Percentiles rank a stretch among this genome's conserved stretches.
Evolutionary conservation across 2,329 filamentous ascomycete species (phyloP).

Genomic region (Phymatotrichopsis omnivora): DNA sequence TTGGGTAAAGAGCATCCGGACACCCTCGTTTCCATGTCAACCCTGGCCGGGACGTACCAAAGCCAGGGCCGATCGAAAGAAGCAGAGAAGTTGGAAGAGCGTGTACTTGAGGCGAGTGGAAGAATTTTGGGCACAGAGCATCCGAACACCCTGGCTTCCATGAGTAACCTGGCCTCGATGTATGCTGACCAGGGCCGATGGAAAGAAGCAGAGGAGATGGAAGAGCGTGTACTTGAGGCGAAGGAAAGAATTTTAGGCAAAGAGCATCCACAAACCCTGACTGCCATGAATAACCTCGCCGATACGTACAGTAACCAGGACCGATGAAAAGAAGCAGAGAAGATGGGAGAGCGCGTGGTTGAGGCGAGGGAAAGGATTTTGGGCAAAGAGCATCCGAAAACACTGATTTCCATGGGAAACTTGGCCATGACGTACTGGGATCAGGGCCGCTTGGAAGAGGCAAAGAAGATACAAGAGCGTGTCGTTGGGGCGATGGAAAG

Average conservation of each 20-base stretch:
- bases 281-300: slow-evolving; percentile 10
- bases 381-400: no score
- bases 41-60: neutral
- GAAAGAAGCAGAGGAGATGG: no score
- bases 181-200: no score
- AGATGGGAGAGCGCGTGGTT: no score
- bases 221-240: neutral
- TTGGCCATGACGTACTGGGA: neutral
- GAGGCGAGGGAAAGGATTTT: no score
- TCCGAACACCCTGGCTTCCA: no score
- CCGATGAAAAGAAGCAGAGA: slow-evolving; percentile 4
- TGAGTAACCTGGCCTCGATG: neutral
- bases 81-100: slow-evolving; percentile 5
- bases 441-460: neutral
- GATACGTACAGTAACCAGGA: neutral
- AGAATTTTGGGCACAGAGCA: no score
- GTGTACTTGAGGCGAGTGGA: no score
- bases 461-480: neutral
- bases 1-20: no score
- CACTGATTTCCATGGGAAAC: no score
- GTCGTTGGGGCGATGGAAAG: neutral
- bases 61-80: neutral
- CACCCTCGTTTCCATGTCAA: no score
- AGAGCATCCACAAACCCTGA: slow-evolving; percentile 13
- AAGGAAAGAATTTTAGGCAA: slow-evolving; percentile 9